Evolutionary conservation across 495 filamentous ascomycete species (phyloP).

Genomic region (Bacidia gigantensis): DNA sequence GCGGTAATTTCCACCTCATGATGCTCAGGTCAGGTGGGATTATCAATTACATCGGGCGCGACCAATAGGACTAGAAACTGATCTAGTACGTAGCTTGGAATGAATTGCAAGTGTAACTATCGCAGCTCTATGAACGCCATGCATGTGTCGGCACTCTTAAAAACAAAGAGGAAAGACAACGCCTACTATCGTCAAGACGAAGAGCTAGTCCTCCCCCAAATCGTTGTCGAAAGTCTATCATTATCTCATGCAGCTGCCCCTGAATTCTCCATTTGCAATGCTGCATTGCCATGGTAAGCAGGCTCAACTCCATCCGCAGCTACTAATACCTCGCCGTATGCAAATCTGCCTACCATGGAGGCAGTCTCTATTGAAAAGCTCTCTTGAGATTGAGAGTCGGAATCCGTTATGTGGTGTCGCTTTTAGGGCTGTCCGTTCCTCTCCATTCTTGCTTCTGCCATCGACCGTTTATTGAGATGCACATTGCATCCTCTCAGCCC

Average conservation of each 20-base stretch:
- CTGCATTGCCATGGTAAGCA: neutral
- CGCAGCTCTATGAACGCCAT: conserved; percentile 1
- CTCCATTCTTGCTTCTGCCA: too few relatives aligned
- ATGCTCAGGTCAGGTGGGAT: too few relatives aligned
- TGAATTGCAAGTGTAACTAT: neutral
- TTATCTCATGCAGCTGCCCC: neutral
- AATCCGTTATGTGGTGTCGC: too few relatives aligned
- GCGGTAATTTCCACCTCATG: neutral
- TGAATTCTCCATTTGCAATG: neutral
- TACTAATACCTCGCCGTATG: too few relatives aligned
- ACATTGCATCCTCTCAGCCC: conserved; percentile 90
- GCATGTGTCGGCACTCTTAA: neutral
- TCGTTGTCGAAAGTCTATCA: neutral
- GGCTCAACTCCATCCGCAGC: neutral
- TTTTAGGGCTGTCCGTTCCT: too few relatives aligned
- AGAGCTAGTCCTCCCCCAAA: neutral
- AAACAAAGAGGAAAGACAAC: neutral
- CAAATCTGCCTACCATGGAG: too few relatives aligned
- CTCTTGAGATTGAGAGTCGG: too few relatives aligned
- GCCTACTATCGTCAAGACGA: neutral
- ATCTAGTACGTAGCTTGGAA: too few relatives aligned
- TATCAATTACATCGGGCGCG: too few relatives aligned
- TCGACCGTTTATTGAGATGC: conserved; percentile 68
- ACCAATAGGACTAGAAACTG: too few relatives aligned
- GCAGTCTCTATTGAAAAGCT: too few relatives aligned